phyloP scores from a whole-genome alignment of 2,329 filamentous ascomycete species.

The Tolypocladium tropicale region DNA sequence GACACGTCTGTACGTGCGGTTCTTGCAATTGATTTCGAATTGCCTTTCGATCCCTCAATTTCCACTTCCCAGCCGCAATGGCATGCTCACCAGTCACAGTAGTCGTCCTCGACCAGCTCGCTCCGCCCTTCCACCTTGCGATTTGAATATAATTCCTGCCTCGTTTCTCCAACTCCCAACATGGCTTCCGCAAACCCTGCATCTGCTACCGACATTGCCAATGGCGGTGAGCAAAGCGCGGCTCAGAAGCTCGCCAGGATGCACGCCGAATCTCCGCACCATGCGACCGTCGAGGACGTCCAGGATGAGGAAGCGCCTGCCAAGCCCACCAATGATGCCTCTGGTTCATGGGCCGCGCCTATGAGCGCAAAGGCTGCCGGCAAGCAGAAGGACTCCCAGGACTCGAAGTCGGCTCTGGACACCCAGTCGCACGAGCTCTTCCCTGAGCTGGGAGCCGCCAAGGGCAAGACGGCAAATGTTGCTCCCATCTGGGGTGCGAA shows the following conservation, averaged over 20 bases:
- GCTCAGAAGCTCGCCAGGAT: constrained; percentile 55
- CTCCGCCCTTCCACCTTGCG: neutral
- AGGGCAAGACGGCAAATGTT: constrained; percentile 56
- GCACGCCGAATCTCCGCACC: constrained; percentile 43
- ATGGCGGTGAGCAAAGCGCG: constrained; percentile 35
- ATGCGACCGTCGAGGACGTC: constrained; percentile 69
- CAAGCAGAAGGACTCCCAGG: constrained; percentile 53
- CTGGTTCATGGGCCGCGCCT: constrained; percentile 35
- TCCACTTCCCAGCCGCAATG: neutral
- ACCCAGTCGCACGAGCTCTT: constrained; percentile 86
- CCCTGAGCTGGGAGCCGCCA: constrained; percentile 70
- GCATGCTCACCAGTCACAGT: neutral
- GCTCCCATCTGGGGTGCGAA: constrained; percentile 71
- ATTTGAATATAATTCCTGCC: neutral
- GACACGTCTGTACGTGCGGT: neutral
- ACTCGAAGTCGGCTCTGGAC: constrained; percentile 47
- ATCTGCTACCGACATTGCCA: constrained; percentile 21
- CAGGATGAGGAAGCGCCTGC: constrained; percentile 66
- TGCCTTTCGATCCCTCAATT: neutral
- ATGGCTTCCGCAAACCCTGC: constrained; percentile 29
- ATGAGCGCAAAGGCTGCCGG: constrained; percentile 54
- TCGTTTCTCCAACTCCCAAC: constrained; percentile 8
- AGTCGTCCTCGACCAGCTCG: neutral
- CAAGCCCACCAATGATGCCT: constrained; percentile 36
- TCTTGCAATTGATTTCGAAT: neutral